Evolutionary conservation across 23 red algal genomes (phyloP).

Genomic region (Agarophyton chilense): DNA sequence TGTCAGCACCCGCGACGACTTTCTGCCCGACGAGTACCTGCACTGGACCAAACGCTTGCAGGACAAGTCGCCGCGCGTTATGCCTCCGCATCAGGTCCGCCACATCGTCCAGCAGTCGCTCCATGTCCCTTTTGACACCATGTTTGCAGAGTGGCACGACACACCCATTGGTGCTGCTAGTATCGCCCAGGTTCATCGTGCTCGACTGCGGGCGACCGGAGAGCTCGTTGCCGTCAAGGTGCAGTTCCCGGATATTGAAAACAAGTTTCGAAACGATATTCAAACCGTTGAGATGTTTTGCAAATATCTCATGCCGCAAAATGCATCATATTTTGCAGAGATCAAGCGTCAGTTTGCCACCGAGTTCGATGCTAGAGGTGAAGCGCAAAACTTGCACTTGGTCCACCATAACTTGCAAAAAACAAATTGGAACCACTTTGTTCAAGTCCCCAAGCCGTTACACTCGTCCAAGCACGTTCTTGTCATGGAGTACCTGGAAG

Average conservation of each 20-base stretch:
- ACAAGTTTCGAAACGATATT: conserved; percentile 75
- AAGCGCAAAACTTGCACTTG: conserved; percentile 75
- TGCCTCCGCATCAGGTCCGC: conserved; percentile 20
- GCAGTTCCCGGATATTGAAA: conserved; percentile 75
- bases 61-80: conserved; percentile 69
- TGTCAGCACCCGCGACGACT: conserved; percentile 77
- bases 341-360: conserved; percentile 77
- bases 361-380: conserved; percentile 77
- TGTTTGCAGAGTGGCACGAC: conserved; percentile 66
- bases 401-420: conserved; percentile 47
- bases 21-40: conserved; percentile 77
- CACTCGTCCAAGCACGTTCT: conserved; percentile 70
- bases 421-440: conserved; percentile 33
- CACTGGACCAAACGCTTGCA: conserved; percentile 76
- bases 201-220: conserved; percentile 29
- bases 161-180: conserved; percentile 78
- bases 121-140: conserved; percentile 12
- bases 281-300: conserved; percentile 79
- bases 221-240: conserved; percentile 78
- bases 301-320: conserved; percentile 80
- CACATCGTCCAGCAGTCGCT: conserved; percentile 56
- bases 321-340: conserved; percentile 68
- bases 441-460: conserved; percentile 71
- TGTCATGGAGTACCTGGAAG: conserved; percentile 81
- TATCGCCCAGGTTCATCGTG: conserved; percentile 83